phyloP scores from a whole-genome alignment of 2,329 filamentous ascomycete genomes.

The Trichoderma brevicompactum region DNA sequence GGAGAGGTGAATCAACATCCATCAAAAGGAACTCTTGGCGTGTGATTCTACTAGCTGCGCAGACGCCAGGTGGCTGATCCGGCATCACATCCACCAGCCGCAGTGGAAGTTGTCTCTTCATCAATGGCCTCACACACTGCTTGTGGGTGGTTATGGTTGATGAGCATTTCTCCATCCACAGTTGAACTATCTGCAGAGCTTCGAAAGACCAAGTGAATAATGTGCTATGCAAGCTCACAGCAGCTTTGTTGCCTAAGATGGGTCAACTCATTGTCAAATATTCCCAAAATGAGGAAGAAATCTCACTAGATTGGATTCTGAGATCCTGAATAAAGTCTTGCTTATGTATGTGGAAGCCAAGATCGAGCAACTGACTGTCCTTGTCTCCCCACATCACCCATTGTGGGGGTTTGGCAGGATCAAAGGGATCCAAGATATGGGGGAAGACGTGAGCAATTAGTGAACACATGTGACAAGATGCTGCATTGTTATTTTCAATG shows the following conservation, averaged over 20 bases:
- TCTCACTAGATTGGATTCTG: background rate
- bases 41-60: background rate
- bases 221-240: background rate
- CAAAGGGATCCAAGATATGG: background rate
- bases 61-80: background rate
- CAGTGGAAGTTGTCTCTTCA: background rate
- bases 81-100: background rate
- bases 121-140: background rate
- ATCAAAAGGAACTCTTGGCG: background rate
- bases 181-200: background rate
- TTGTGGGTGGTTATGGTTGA: background rate
- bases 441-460: background rate
- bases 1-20: background rate
- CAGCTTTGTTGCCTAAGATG: background rate
- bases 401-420: background rate
- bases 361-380: background rate
- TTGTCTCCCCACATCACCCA: slow-evolving; percentile 6
- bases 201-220: background rate
- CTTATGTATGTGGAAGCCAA: background rate
- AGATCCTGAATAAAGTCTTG: background rate
- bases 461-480: background rate
- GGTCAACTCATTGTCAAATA: no score
- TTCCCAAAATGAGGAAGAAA: background rate
- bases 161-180: background rate
- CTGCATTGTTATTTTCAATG: background rate